phyloP scores from a whole-genome alignment of 2,329 filamentous ascomycete genomes.

The Thermothelomyces thermophilus region DNA sequence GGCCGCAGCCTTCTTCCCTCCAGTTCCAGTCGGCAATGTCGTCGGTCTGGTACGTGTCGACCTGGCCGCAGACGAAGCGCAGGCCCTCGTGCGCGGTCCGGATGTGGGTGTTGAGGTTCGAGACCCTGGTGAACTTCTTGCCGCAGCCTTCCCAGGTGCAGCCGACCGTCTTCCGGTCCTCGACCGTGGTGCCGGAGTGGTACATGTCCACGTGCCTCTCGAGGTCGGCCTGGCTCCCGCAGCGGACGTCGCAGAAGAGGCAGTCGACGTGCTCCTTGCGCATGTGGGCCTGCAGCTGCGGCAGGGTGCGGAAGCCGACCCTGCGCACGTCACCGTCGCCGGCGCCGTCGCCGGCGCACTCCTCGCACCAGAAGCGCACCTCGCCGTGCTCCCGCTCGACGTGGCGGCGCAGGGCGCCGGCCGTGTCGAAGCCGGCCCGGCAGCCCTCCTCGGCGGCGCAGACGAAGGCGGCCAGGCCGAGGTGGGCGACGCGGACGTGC shows the following conservation, averaged over 20 bases:
- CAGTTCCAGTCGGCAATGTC: conserved; percentile 58
- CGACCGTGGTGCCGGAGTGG: conserved; percentile 58
- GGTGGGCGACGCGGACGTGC: conserved; percentile 71
- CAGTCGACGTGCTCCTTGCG: conserved; percentile 69
- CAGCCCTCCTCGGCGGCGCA: conserved; percentile 58
- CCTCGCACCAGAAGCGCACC: conserved; percentile 67
- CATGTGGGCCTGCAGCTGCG: conserved; percentile 67
- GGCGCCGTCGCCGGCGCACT: conserved; percentile 48
- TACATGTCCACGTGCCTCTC: conserved; percentile 71
- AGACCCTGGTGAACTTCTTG: conserved; percentile 72
- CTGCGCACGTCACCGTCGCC: conserved; percentile 29
- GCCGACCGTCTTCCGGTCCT: conserved; percentile 57
- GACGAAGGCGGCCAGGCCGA: conserved; percentile 62
- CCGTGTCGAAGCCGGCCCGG: conserved; percentile 63
- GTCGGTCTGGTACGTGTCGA: conserved; percentile 49
- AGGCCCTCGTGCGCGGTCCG: conserved; percentile 69
- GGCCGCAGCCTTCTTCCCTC: conserved; percentile 62
- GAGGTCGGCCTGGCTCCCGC: conserved; percentile 59
- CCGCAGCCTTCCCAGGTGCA: conserved; percentile 65
- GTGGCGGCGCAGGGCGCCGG: conserved; percentile 65
- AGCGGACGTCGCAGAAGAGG: conserved; percentile 64
- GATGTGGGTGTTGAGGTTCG: conserved; percentile 77
- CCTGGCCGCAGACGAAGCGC: conserved; percentile 71
- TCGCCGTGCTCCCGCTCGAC: conserved; percentile 62
- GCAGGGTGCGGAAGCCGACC: conserved; percentile 64